phyloP scores from a whole-genome alignment of 2,329 filamentous ascomycete species.

The Triangularia setosa region DNA sequence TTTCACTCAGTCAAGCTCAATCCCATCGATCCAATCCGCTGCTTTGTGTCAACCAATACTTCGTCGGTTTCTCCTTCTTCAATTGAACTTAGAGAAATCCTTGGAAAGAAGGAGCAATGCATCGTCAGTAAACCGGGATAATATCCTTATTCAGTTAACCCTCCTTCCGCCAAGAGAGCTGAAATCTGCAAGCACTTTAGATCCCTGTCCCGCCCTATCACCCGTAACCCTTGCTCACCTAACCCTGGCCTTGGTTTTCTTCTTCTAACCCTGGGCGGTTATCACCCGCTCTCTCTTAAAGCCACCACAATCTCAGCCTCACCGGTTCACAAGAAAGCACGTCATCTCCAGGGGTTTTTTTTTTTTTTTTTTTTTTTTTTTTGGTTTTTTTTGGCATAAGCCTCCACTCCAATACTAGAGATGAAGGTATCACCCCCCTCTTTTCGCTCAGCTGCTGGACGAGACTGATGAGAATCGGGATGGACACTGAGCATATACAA shows the following conservation, averaged over 20 bases:
- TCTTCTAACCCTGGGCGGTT: not conserved
- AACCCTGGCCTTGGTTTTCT: not conserved
- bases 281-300: not conserved
- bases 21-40: not conserved
- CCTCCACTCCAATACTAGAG: not conserved
- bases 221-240: not conserved
- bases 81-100: too few relatives aligned
- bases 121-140: not conserved
- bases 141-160: not conserved
- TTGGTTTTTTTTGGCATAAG: too few relatives aligned
- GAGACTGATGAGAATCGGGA: not conserved
- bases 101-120: not conserved
- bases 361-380: too few relatives aligned
- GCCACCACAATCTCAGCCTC: not conserved
- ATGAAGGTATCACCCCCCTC: not conserved
- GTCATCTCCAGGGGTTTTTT: not conserved
- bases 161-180: not conserved
- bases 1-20: not conserved
- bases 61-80: not conserved
- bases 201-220: conserved; percentile 5
- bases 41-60: not conserved
- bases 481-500: too few relatives aligned
- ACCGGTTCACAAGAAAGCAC: not conserved
- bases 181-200: conserved; percentile 14
- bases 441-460: not conserved